A percentile compares a stretch with the other conserved stretches of the same genome.
These are phyloP conservation scores for Lathyrus aphaca DNA, from an alignment of 306 rosid genomes.

Conservation along the genomic window DNA sequence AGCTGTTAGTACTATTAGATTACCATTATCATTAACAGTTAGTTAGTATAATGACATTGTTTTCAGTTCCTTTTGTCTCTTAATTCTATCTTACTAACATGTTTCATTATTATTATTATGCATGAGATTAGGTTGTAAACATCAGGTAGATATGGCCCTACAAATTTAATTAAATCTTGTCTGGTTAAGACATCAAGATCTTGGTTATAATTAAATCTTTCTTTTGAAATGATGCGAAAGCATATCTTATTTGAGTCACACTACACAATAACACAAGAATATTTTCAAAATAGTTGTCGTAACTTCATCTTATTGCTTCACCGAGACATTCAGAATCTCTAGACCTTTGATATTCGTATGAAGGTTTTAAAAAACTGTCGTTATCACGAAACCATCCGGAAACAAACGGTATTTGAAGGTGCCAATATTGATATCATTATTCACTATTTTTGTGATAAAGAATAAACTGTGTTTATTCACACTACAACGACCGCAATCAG, in stretches of 20 bases:
- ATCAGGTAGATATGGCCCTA: conserved; percentile 75
- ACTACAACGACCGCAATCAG: too few species aligned
- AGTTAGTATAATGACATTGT: conserved; percentile 46
- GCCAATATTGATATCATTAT: too few species aligned
- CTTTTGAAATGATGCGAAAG: conserved; percentile 53
- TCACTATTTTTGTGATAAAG: too few species aligned
- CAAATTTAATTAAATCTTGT: conserved; percentile 47
- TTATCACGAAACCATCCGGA: too few species aligned
- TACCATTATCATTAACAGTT: conserved; percentile 39
- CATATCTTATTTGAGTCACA: conserved; percentile 57
- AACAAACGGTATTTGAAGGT: too few species aligned
- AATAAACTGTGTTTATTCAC: too few species aligned
- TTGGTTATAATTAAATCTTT: conserved; percentile 40
- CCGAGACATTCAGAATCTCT: too few species aligned
- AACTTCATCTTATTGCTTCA: too few species aligned
- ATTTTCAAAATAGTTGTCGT: too few species aligned
- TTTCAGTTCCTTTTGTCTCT: conserved; percentile 60
- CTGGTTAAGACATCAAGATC: conserved; percentile 55
- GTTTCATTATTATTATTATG: conserved; percentile 55
- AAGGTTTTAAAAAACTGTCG: too few species aligned
- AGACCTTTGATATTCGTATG: too few species aligned
- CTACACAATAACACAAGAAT: background rate
- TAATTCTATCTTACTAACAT: conserved; percentile 50
- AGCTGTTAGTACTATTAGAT: conserved; percentile 33
- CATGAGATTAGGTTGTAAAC: conserved; percentile 59